Evolutionary conservation across 352 stramenopile genomes (phyloP), one percentile per base, ranked within the genome.

Genomic region (Phytopythium helicoides): DNA sequence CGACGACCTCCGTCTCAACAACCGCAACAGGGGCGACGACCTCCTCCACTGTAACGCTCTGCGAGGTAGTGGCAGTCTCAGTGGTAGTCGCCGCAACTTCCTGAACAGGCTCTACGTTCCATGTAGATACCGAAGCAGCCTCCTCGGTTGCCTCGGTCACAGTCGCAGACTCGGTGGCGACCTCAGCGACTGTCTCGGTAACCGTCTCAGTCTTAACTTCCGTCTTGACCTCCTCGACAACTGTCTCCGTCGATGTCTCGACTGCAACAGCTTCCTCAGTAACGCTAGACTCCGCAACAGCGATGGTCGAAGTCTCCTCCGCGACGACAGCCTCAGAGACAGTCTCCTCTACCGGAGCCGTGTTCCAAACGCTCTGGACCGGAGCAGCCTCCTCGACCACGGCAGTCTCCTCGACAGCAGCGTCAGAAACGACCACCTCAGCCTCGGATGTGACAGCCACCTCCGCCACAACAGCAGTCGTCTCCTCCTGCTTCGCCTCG

Each of bases 21-120:
- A 36, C 31, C 14, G 15, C 36, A 21, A 16, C 22, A n/a, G 34
- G 22, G 16, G 28, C 0, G 1, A 23, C 45, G 3, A 33, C 21
- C 22, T 54, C 36, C 34, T 44, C 35, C 10, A 41, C 28, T 12
- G 35, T 18, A 34, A 39, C 46, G 33, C 3, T 34, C 15, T 34
- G 18, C 10, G 47, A 11, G 12, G 22, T 34, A 35, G 33, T 23
- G 22, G 38, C 37, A 12, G 48, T 35, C 21, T 16, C 10, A 28
- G 54, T 42, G 34, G 44, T 2, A 19, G 60, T 52, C 8, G 48
- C 39, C 8, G 46, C 39, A 25, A 64, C 58, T 21, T 64, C 37
- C 21, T 65, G 54, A 15, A 60, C 56, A 35, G 57, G 56, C 39
- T 56, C 58, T 3, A 56, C 49, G 35, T 71, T 73, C 64, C 63